phyloP scores from a whole-genome alignment of 257 asterid genomes.

The Solanum peruvianum region DNA sequence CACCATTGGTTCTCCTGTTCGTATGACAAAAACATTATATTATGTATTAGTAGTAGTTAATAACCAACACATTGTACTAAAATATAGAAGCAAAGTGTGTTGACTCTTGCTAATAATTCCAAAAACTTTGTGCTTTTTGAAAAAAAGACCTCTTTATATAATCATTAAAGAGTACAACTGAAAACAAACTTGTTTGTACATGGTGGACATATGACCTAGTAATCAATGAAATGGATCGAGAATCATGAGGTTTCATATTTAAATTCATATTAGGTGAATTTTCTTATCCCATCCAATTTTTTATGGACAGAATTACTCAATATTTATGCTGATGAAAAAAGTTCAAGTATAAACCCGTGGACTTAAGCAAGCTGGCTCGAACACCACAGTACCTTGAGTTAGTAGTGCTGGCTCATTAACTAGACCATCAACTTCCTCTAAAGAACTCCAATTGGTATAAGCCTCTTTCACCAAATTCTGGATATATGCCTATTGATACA shows the following conservation, averaged over 20 bases:
- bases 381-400: constrained; percentile 27
- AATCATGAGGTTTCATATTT: not conserved
- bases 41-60: not conserved
- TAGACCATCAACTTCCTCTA: constrained; percentile 33
- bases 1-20: constrained; percentile 5
- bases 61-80: not conserved
- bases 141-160: not conserved
- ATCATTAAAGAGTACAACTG: not conserved
- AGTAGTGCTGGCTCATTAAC: constrained; percentile 20
- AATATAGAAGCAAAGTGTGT: not conserved
- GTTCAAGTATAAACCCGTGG: not conserved
- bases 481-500: constrained; percentile 15
- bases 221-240: not conserved
- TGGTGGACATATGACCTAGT: not conserved
- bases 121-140: not conserved
- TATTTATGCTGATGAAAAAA: not conserved
- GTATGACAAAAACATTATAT: not conserved
- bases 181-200: not conserved
- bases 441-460: constrained; percentile 34
- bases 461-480: constrained; percentile 44
- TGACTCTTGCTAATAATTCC: not conserved
- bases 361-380: not conserved
- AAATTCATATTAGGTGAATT: not conserved
- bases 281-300: not conserved
- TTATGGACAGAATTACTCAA: not conserved